Evolutionary conservation across 495 filamentous ascomycete species (phyloP).

Genomic region (Aspergillus sparsus): DNA sequence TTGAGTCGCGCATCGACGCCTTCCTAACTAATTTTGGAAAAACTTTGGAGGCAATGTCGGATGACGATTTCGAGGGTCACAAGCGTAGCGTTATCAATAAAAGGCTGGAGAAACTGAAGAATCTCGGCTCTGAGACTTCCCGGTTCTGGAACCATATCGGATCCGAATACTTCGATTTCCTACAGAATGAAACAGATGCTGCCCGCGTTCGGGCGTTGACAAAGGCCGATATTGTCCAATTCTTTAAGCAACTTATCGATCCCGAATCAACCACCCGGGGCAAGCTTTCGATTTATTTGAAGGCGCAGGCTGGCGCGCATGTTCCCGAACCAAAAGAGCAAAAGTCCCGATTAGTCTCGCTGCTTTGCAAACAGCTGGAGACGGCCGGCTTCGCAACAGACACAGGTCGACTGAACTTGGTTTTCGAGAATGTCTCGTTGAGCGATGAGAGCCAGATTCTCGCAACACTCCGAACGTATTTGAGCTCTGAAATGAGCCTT

Average conservation of each 20-base stretch:
- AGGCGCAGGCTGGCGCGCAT: constrained; percentile 62
- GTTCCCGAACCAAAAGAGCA: constrained; percentile 47
- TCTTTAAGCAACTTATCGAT: constrained; percentile 75
- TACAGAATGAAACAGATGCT: constrained; percentile 76
- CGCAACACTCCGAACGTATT: constrained; percentile 48
- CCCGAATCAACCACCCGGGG: constrained; percentile 72
- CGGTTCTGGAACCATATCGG: constrained; percentile 84
- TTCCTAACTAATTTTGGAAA: constrained; percentile 70
- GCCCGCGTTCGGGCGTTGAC: constrained; percentile 70
- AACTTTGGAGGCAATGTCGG: constrained; percentile 71
- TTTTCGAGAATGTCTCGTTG: constrained; percentile 45
- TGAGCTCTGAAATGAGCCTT: constrained; percentile 49
- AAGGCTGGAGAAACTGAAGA: constrained; percentile 89
- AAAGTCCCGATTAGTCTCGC: constrained; percentile 53
- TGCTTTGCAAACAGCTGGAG: constrained; percentile 54
- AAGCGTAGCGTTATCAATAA: constrained; percentile 88
- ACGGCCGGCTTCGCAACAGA: constrained; percentile 51
- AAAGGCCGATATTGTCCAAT: constrained; percentile 76
- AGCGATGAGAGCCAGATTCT: constrained; percentile 47
- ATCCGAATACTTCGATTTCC: constrained; percentile 87
- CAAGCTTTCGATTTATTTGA: constrained; percentile 80
- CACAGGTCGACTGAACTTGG: constrained; percentile 40
- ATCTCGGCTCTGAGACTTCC: constrained; percentile 78
- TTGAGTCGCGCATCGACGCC: constrained; percentile 82
- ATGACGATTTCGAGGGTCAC: constrained; percentile 85